These are phyloP conservation scores for Clonostachys sp. DNA, from an alignment of 2,329 filamentous ascomycete species.

Conservation along the genomic window DNA sequence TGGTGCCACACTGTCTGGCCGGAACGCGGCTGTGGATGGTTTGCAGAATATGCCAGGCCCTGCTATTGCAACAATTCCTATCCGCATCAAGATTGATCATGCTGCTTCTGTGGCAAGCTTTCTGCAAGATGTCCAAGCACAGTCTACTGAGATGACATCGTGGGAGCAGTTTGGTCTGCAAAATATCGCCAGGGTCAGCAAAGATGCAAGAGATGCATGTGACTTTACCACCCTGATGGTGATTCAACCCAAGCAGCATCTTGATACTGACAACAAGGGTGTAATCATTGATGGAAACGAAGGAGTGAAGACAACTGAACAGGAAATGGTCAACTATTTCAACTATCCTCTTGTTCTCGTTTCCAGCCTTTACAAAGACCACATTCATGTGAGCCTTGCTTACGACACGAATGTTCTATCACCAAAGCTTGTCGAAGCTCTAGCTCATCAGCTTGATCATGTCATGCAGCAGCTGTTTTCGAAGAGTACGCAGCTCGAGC, in stretches of 20 bases:
- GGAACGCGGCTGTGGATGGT: slow-evolving; percentile 6
- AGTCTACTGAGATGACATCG: slow-evolving; percentile 4
- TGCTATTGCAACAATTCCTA: slow-evolving; percentile 7
- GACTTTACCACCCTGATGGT: slow-evolving; percentile 10
- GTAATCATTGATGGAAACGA: not conserved
- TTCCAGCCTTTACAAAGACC: not conserved
- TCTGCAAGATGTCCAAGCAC: slow-evolving; percentile 2
- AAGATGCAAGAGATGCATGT: slow-evolving; percentile 4
- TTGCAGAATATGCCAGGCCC: slow-evolving; percentile 7
- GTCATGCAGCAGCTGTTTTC: slow-evolving; percentile 3
- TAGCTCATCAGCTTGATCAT: slow-evolving; percentile 2
- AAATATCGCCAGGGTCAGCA: slow-evolving; percentile 7
- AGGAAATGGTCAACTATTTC: slow-evolving; percentile 8
- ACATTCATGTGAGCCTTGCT: slow-evolving; percentile 1
- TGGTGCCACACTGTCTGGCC: slow-evolving; percentile 10
- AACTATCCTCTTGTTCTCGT: slow-evolving; percentile 1
- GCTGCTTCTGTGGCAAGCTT: slow-evolving; percentile 4
- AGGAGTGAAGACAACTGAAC: not conserved
- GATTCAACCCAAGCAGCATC: slow-evolving; percentile 2
- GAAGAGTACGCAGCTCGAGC: not conserved
- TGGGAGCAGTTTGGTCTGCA: slow-evolving; percentile 12
- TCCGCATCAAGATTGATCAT: slow-evolving; percentile 3
- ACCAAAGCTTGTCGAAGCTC: not conserved
- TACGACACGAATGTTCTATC: slow-evolving; percentile 2
- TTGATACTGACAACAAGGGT: not conserved